phyloP scores from a whole-genome alignment of 306 rosid genomes.

The Biancaea sappan region DNA sequence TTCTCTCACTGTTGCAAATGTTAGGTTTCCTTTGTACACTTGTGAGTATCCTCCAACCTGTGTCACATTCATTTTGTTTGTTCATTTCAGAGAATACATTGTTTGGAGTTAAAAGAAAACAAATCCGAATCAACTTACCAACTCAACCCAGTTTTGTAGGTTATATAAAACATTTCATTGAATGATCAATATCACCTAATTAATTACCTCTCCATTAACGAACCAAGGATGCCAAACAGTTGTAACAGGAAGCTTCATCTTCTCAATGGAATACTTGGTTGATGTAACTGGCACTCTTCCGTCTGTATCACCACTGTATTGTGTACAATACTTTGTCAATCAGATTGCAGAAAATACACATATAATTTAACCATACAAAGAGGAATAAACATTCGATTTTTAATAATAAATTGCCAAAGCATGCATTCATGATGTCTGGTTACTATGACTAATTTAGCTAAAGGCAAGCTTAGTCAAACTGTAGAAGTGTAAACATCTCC shows the following conservation, averaged over 20 bases:
- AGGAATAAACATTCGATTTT: too few relatives aligned
- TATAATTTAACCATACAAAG: background rate
- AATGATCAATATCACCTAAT: too few relatives aligned
- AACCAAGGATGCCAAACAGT: slow-evolving; percentile 78
- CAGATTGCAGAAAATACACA: background rate
- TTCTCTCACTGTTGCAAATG: slow-evolving; percentile 74
- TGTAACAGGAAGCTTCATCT: slow-evolving; percentile 64
- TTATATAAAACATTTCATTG: too few relatives aligned
- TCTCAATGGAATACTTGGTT: slow-evolving; percentile 68
- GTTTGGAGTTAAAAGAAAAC: too few relatives aligned
- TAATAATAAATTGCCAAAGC: too few relatives aligned
- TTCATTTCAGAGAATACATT: too few relatives aligned
- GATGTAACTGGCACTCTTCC: slow-evolving; percentile 93
- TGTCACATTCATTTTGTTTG: background rate
- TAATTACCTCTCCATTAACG: slow-evolving; percentile 58
- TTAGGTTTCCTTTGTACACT: slow-evolving; percentile 62
- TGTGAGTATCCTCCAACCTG: slow-evolving; percentile 78
- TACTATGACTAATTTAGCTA: too few relatives aligned
- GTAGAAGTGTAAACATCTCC: too few relatives aligned
- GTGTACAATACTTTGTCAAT: background rate
- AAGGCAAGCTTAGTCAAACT: too few relatives aligned
- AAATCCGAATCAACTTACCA: too few relatives aligned
- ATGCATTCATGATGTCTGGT: too few relatives aligned
- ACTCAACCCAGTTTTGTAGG: too few relatives aligned
- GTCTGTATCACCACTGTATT: slow-evolving; percentile 76